Conservation (phyloP, 2,329 filamentous ascomycete species). For the Apiospora pterosperma region DNA sequence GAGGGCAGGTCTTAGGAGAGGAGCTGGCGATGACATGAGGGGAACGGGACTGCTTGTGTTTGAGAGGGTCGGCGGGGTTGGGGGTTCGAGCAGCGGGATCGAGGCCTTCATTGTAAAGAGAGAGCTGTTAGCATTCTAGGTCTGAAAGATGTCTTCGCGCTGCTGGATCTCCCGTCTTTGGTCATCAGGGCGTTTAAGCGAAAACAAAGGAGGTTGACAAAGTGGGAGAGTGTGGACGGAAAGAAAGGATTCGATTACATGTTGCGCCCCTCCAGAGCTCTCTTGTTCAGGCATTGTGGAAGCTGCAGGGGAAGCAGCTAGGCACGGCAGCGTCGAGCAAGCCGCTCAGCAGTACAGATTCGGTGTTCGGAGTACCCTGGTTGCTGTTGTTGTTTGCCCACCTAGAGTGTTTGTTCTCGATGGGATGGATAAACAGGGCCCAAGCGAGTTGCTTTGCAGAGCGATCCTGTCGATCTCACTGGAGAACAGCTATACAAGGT, state of each 20-base stretch:
- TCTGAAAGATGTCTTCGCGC: not conserved
- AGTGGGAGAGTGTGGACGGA: constrained; percentile 4
- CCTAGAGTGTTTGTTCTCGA: not conserved
- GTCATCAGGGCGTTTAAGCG: not conserved
- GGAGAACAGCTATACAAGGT: not conserved
- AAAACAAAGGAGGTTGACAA: constrained; percentile 2
- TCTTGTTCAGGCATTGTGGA: constrained; percentile 27
- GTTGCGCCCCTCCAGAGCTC: constrained; percentile 18
- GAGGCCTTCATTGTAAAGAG: constrained; percentile 31
- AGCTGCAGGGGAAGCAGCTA: constrained; percentile 17
- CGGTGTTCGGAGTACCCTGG: not conserved
- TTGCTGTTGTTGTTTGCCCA: not conserved
- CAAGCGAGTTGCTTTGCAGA: not conserved
- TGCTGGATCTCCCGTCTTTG: not conserved
- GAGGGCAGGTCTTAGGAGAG: constrained; percentile 79
- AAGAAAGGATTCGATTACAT: constrained; percentile 21
- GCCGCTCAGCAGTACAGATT: not conserved
- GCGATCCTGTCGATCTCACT: not conserved
- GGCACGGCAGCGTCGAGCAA: not conserved
- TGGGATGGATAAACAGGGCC: too few species aligned
- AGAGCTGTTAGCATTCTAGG: constrained; percentile 21
- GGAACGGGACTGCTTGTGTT: constrained; percentile 38
- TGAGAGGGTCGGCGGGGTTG: constrained; percentile 20
- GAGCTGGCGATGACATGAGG: constrained; percentile 72
- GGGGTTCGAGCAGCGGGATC: constrained; percentile 6